These are phyloP conservation scores for Cutaneotrichosporon sp. DNA, from an alignment of 1,284 basidiomycete species.

Conservation along the genomic window DNA sequence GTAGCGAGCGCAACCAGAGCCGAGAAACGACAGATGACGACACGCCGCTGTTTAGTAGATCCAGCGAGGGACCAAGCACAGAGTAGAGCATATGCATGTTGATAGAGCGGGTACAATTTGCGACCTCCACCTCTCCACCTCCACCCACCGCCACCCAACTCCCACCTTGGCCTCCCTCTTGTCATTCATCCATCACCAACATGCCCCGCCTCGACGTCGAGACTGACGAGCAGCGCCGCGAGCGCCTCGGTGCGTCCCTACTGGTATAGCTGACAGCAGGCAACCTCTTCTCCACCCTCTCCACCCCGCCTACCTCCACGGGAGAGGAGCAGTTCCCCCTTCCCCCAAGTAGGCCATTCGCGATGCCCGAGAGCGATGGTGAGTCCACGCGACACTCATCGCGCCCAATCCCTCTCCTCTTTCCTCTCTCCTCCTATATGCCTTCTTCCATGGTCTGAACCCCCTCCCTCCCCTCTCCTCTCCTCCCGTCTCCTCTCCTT, in stretches of 20 bases:
- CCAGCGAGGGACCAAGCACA: neutral
- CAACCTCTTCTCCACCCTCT: conserved; percentile 21
- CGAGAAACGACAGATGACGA: neutral
- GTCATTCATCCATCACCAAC: neutral
- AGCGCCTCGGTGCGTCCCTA: conserved; percentile 15
- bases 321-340: neutral
- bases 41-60: neutral
- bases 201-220: conserved; percentile 23
- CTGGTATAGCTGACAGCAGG: conserved; percentile 16
- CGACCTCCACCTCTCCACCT: neutral
- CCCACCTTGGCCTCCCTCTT: neutral
- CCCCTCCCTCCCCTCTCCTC: no score
- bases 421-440: neutral
- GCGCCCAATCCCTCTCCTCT: no score
- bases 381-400: neutral
- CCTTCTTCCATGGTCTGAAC: neutral
- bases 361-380: conserved; percentile 25
- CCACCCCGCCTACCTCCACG: neutral
- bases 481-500: no score
- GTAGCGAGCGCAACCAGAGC: neutral
- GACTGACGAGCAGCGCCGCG: conserved; percentile 16
- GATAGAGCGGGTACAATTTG: neutral
- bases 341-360: conserved; percentile 1
- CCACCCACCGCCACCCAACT: neutral
- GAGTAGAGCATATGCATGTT: conserved; percentile 1